phyloP scores from a whole-genome alignment of 1,139 yeast genomes.

The Saccharomycopsis phalli region DNA sequence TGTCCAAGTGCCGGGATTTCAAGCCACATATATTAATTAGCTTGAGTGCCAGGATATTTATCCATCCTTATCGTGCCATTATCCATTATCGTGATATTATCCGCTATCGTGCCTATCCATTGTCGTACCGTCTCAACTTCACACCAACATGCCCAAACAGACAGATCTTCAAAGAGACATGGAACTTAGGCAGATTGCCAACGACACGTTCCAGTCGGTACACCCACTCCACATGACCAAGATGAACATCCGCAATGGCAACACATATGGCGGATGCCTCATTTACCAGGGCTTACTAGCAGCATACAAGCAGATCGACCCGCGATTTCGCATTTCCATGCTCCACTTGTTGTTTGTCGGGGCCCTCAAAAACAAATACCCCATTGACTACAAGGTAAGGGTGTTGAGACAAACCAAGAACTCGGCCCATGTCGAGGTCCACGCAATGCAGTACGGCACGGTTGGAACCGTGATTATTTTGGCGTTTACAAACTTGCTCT shows the following conservation, averaged over 20 bases:
- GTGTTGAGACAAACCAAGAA: slow-evolving; percentile 13
- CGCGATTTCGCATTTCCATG: slow-evolving; percentile 2
- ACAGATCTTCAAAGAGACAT: not conserved
- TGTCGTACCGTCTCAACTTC: too few species aligned
- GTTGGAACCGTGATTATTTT: not conserved
- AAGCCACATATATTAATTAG: too few species aligned
- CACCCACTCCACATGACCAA: slow-evolving; percentile 1
- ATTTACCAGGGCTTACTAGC: slow-evolving; percentile 7
- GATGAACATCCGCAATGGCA: slow-evolving; percentile 6
- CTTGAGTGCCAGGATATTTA: too few species aligned
- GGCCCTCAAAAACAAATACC: not conserved
- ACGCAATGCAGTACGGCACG: slow-evolving; percentile 4
- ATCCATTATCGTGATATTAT: too few species aligned
- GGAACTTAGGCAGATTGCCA: not conserved
- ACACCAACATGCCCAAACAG: not conserved
- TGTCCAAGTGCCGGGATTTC: too few species aligned
- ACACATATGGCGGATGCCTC: slow-evolving; percentile 13
- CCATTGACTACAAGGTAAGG: not conserved
- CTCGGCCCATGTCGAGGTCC: slow-evolving; percentile 9
- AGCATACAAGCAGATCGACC: slow-evolving; percentile 4
- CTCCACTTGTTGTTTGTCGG: slow-evolving; percentile 9
- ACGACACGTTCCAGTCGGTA: slow-evolving; percentile 1
- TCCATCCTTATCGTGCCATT: too few species aligned
- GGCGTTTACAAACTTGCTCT: not conserved
- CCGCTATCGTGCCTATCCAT: too few species aligned